Percentiles rank a stretch among this genome's conserved stretches.
phyloP scores from a whole-genome alignment of 495 filamentous ascomycete species.

The Tricharina praecox region DNA sequence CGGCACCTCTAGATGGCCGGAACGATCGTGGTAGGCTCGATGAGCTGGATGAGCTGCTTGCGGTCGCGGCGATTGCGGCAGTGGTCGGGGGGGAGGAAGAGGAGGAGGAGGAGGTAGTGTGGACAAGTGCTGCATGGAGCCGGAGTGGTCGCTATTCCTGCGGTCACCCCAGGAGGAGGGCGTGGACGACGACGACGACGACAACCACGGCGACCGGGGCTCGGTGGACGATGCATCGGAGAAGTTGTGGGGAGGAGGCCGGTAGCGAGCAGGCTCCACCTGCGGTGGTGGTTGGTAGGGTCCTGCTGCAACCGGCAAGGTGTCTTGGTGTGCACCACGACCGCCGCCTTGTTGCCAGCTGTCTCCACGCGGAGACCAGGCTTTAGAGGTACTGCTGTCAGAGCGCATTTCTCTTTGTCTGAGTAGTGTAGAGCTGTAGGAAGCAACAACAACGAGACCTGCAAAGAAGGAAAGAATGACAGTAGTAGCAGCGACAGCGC shows the following conservation, averaged over 20 bases:
- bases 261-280: conserved; percentile 8
- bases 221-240: neutral
- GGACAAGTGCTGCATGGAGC: neutral
- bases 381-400: conserved; percentile 1
- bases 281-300: neutral
- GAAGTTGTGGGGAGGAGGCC: neutral
- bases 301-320: conserved; percentile 3
- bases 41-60: conserved; percentile 1
- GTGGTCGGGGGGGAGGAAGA: neutral
- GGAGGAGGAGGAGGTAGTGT: too few species aligned
- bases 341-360: conserved; percentile 4
- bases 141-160: conserved; percentile 1
- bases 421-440: too few species aligned
- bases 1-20: neutral
- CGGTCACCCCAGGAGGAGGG: neutral
- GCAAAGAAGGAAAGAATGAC: too few species aligned
- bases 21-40: neutral
- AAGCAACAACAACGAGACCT: too few species aligned
- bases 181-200: too few species aligned
- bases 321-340: neutral
- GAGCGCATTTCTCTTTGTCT: too few species aligned
- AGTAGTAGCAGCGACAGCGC: too few species aligned
- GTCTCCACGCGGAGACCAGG: conserved; percentile 3
- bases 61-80: neutral
- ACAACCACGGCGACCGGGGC: too few species aligned